Evolutionary conservation across 495 filamentous ascomycete species (phyloP).

Genomic region (Neurospora sp.): DNA sequence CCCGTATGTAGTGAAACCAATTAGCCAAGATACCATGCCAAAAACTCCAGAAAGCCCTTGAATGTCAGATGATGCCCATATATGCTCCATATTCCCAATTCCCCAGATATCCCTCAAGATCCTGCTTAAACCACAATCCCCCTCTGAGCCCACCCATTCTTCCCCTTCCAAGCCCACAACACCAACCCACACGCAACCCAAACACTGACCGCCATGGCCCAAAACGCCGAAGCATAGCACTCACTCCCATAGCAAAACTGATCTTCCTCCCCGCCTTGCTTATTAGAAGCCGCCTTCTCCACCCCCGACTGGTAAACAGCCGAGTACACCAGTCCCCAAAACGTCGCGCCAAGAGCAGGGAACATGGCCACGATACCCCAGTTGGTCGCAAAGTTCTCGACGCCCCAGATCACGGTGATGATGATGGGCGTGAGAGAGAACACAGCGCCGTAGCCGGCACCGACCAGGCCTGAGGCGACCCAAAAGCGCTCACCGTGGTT

Average conservation of each 20-base stretch:
- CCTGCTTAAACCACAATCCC: slow-evolving; percentile 55
- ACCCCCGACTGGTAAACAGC: slow-evolving; percentile 63
- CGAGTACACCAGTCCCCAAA: slow-evolving; percentile 80
- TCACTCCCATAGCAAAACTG: slow-evolving; percentile 60
- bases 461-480: slow-evolving; percentile 67
- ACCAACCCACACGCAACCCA: slow-evolving; percentile 69
- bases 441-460: slow-evolving; percentile 83
- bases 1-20: neutral
- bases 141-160: slow-evolving; percentile 62
- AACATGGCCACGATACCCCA: slow-evolving; percentile 92
- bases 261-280: slow-evolving; percentile 24
- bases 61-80: neutral
- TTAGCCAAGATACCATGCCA: neutral
- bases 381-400: slow-evolving; percentile 97
- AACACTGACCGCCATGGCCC: slow-evolving; percentile 67
- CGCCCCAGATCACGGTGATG: slow-evolving; percentile 90
- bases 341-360: slow-evolving; percentile 71
- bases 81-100: neutral
- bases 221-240: slow-evolving; percentile 73
- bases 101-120: neutral
- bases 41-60: neutral
- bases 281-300: slow-evolving; percentile 14
- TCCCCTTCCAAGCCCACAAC: slow-evolving; percentile 70
- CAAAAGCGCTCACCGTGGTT: slow-evolving; percentile 61
- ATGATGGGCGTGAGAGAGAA: slow-evolving; percentile 88